These are phyloP conservation scores for Tinospora cordifolia DNA, from an alignment of 164 flowering plant genomes.

Conservation along the genomic window DNA sequence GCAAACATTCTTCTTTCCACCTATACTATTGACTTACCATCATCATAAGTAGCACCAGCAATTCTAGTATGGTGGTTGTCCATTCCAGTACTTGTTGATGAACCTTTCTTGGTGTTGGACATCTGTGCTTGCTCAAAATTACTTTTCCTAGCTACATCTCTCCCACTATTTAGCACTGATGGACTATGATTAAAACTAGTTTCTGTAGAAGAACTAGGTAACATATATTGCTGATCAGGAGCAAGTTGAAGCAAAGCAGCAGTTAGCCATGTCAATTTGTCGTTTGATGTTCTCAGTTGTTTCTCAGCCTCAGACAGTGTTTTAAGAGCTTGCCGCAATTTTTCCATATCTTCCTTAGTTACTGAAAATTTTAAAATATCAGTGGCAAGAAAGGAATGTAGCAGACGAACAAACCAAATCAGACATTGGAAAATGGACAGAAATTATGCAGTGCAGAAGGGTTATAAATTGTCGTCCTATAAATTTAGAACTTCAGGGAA, in stretches of 20 bases:
- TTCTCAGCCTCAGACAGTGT: conserved; percentile 95
- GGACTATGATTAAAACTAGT: conserved; percentile 67
- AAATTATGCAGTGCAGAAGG: background rate
- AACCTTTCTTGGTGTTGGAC: conserved; percentile 25
- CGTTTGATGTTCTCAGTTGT: conserved; percentile 87
- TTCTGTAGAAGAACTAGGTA: conserved; percentile 75
- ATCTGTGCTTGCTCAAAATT: conserved; percentile 24
- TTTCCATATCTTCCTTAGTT: conserved; percentile 91
- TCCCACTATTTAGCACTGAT: conserved; percentile 26
- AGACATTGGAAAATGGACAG: background rate
- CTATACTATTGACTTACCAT: conserved; percentile 21
- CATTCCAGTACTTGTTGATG: conserved; percentile 27
- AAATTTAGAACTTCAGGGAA: no score
- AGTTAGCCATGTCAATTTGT: conserved; percentile 88
- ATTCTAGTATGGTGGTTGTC: conserved; percentile 30
- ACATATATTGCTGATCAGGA: conserved; percentile 83
- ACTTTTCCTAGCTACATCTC: conserved; percentile 29
- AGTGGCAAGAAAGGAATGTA: background rate
- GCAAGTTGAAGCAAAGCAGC: conserved; percentile 98
- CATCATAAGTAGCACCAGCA: conserved; percentile 19
- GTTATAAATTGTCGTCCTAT: no score
- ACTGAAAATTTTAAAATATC: conserved; percentile 41
- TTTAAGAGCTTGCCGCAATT: conserved; percentile 85
- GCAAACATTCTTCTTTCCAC: conserved; percentile 31
- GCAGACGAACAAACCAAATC: background rate